These are phyloP conservation scores for Scytalidium lignicola DNA, from an alignment of 2,329 filamentous ascomycete species.

Conservation along the genomic window DNA sequence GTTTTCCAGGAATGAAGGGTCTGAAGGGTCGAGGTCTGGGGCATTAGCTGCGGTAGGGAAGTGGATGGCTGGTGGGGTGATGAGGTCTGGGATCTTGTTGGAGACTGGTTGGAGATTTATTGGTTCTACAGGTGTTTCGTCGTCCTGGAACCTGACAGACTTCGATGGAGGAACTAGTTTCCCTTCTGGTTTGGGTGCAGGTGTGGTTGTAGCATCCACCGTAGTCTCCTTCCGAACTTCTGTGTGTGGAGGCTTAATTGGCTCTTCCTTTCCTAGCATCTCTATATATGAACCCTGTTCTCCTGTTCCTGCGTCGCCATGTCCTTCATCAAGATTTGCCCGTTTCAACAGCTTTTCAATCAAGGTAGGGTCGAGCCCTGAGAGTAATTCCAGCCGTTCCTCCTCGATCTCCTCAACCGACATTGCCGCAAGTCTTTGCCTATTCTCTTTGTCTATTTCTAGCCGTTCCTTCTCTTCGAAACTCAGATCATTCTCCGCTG, in stretches of 20 bases:
- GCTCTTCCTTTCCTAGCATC: neutral
- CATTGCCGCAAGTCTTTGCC: conserved; percentile 69
- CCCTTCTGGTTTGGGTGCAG: conserved; percentile 18
- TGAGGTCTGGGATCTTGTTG: conserved; percentile 57
- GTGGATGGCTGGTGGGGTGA: conserved; percentile 33
- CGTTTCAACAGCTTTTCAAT: conserved; percentile 65
- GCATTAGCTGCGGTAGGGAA: conserved; percentile 39
- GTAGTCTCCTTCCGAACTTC: neutral
- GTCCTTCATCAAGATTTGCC: conserved; percentile 26
- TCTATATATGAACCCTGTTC: neutral
- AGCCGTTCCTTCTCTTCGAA: conserved; percentile 55
- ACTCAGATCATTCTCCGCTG: conserved; percentile 17
- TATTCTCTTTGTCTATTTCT: conserved; percentile 81
- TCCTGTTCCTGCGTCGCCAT: conserved; percentile 25
- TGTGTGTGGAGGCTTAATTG: neutral
- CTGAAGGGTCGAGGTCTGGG: conserved; percentile 76
- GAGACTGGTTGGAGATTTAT: conserved; percentile 32
- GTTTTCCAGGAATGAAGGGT: conserved; percentile 75
- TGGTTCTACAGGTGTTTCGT: conserved; percentile 34
- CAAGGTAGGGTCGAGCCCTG: conserved; percentile 67
- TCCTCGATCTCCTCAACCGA: conserved; percentile 73
- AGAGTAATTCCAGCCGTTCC: conserved; percentile 75
- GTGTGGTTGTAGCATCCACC: conserved; percentile 3
- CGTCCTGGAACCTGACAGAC: conserved; percentile 34
- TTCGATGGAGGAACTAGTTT: conserved; percentile 33